phyloP scores from a whole-genome alignment of 345 rosid genomes.

The Corymbia maculata region DNA sequence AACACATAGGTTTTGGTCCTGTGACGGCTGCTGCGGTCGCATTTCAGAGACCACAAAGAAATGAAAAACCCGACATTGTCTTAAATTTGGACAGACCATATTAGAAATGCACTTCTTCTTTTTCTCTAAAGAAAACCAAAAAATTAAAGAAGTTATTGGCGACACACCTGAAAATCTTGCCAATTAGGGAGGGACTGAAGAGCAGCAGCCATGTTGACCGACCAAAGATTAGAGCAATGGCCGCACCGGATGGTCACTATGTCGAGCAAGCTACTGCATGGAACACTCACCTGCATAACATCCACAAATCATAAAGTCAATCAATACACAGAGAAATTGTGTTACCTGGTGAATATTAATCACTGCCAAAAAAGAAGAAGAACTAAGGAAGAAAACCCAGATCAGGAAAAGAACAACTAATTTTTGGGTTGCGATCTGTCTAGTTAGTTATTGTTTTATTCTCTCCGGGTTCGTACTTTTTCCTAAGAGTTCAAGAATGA shows the following conservation, averaged over 20 bases:
- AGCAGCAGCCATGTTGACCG: conserved; percentile 95
- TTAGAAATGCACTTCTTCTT: not conserved
- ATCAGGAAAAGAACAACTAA: not conserved
- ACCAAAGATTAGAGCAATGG: conserved; percentile 92
- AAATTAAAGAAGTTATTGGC: not conserved
- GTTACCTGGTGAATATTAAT: not conserved
- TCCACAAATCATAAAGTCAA: not conserved
- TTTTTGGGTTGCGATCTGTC: not conserved
- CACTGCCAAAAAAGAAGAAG: not conserved
- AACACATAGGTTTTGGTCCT: conserved; percentile 12
- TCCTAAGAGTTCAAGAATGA: not conserved
- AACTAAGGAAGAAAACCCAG: not conserved
- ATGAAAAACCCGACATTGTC: not conserved
- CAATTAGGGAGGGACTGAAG: conserved; percentile 69
- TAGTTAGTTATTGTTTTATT: not conserved
- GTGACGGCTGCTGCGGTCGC: conserved; percentile 16
- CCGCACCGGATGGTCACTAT: conserved; percentile 97
- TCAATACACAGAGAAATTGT: not conserved
- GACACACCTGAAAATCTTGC: conserved; percentile 20
- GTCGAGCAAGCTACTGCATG: conserved; percentile 80
- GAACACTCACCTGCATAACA: conserved; percentile 78
- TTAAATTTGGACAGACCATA: not conserved
- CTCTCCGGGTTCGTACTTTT: not conserved
- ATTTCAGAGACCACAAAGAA: not conserved
- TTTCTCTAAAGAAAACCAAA: not conserved